These are phyloP conservation scores for Nannizziopsis barbatae DNA, from an alignment of 2,329 filamentous ascomycete species.

Conservation along the genomic window DNA sequence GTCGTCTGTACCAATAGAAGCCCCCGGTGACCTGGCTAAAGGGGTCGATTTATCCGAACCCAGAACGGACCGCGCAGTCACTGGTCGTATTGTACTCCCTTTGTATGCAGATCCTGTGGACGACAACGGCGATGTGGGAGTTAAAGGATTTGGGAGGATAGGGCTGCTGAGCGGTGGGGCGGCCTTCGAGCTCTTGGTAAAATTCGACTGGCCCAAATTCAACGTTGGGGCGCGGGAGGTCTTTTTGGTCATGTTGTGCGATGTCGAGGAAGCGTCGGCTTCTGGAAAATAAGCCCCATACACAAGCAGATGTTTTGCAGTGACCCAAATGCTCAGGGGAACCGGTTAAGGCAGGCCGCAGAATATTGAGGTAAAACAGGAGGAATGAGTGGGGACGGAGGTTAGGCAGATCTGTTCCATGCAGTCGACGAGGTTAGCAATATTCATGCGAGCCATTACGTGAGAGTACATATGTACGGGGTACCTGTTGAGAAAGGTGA, in stretches of 20 bases:
- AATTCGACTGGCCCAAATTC: conserved; percentile 14
- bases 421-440: conserved; percentile 4
- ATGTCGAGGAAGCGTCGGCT: conserved; percentile 4
- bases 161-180: conserved; percentile 10
- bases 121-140: conserved; percentile 12
- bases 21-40: conserved; percentile 22
- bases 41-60: conserved; percentile 21
- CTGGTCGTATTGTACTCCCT: conserved; percentile 31
- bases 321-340: conserved; percentile 1
- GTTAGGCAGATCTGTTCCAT: conserved; percentile 8
- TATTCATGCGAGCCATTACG: conserved; percentile 3
- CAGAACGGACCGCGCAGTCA: conserved; percentile 19
- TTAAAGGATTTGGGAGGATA: conserved; percentile 6
- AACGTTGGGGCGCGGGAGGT: conserved; percentile 12
- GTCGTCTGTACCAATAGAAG: conserved; percentile 17
- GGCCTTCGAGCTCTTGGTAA: conserved; percentile 4
- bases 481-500: neutral
- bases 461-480: neutral
- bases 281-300: neutral
- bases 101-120: conserved; percentile 13
- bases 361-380: neutral
- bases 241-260: conserved; percentile 16
- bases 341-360: neutral
- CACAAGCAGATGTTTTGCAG: neutral
- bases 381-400: neutral